phyloP scores from a whole-genome alignment of 345 rosid genomes.

The Hirschfeldia incana region DNA sequence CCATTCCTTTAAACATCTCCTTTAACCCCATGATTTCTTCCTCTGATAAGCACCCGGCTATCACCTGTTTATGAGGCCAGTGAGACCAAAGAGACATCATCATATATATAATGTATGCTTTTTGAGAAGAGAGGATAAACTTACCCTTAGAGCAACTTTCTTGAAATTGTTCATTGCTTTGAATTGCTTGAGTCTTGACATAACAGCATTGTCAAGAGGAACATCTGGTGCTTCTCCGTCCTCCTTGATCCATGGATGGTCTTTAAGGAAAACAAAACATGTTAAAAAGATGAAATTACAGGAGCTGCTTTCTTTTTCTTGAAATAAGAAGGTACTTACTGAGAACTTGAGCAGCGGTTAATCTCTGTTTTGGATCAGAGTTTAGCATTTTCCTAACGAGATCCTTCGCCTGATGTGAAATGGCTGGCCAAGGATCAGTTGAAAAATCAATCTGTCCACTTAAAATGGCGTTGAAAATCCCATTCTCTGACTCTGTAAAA shows the following conservation, averaged over 20 bases:
- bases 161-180: conserved; percentile 77
- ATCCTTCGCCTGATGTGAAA: conserved; percentile 87
- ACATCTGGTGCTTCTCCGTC: conserved; percentile 85
- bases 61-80: conserved; percentile 51
- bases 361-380: conserved; percentile 84
- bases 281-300: background rate
- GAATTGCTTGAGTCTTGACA: conserved; percentile 74
- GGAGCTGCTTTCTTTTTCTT: background rate
- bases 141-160: conserved; percentile 75
- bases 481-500: conserved; percentile 78
- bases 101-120: background rate
- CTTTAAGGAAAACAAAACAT: conserved; percentile 28
- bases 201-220: conserved; percentile 77
- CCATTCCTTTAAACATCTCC: conserved; percentile 91
- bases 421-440: conserved; percentile 93
- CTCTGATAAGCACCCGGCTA: conserved; percentile 94
- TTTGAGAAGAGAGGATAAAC: background rate
- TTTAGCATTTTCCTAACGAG: conserved; percentile 89
- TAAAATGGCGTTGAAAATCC: conserved; percentile 86
- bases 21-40: conserved; percentile 98
- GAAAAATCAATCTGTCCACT: conserved; percentile 79
- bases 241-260: conserved; percentile 79
- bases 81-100: conserved; percentile 3
- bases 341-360: conserved; percentile 87
- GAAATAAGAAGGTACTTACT: conserved; percentile 44